Evolutionary conservation across 2,329 filamentous ascomycete species (phyloP), one percentile per base, ranked within the genome.

Genomic region (Trichoderma sp.): DNA sequence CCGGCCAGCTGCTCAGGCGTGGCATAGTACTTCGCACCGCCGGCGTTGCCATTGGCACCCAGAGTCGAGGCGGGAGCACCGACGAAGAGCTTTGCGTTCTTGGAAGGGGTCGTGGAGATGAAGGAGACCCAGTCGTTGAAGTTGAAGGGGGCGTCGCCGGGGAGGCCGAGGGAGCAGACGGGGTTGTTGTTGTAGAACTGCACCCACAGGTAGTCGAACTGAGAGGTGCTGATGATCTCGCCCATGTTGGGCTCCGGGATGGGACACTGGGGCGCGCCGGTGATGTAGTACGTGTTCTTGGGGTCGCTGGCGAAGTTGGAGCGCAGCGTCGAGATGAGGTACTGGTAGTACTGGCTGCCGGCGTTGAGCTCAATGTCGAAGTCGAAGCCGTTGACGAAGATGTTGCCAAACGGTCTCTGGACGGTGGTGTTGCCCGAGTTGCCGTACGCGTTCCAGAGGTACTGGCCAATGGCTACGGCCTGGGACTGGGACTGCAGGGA

Each of bases 311-410:
- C 56, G 61, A 79, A 78, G 65, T 72, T 74, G 15, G 69, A 69
- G 41, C 74, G 77, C 24, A 77, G 71, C 6, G 66, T 69, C 19
- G 67, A 68, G 52, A 74, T 73, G 68, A 74, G 69, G 63, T 66
- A 69, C 28, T 73, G 75, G 65, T 79, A 78, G 64, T 75, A 76
- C 43, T 74, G 68, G 69, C 74, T 77, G 15, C 76, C 76, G 24
- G 64, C 69, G 69, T 69, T 67, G 28, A 68, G 70, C 72, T 83
- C 82, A 44, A 83, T 78, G 65, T 84, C 82, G 60, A 83, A 80
- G 69, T 85, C 82, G 71, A 80, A 85, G 17, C 82, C 81, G 68
- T 86, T 81, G 39, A 86, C 79, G 3, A 79, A 72, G 28, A 79
- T 78, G 65, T 77, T 71, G 34, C 81, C 81, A 66, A 83, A 82